These are phyloP conservation scores for Kwoniella mangroviensis DNA, from an alignment of 768 basidiomycete species.

Conservation along the genomic window DNA sequence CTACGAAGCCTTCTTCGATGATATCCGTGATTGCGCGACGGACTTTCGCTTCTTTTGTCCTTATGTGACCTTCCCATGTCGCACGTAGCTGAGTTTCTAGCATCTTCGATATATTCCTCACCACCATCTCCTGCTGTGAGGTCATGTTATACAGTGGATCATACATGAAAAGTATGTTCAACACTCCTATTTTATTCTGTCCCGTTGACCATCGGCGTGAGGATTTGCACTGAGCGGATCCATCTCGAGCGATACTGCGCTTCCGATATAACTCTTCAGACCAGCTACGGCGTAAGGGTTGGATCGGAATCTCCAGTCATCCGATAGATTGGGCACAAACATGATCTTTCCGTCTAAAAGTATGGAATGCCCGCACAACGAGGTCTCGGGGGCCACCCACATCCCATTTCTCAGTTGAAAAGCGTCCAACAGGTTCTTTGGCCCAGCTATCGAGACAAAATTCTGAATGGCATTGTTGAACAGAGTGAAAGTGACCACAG, in stretches of 20 bases:
- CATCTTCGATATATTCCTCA: slow-evolving; percentile 33
- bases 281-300: slow-evolving; percentile 30
- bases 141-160: slow-evolving; percentile 10
- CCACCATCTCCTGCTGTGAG: slow-evolving; percentile 26
- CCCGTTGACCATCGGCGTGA: neutral
- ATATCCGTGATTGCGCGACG: slow-evolving; percentile 37
- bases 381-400: slow-evolving; percentile 13
- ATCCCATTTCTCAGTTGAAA: slow-evolving; percentile 6
- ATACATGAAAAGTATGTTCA: slow-evolving; percentile 23
- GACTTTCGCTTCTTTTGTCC: slow-evolving; percentile 37
- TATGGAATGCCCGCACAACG: slow-evolving; percentile 30
- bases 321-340: slow-evolving; percentile 8
- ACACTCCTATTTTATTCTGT: slow-evolving; percentile 15
- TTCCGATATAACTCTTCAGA: slow-evolving; percentile 33
- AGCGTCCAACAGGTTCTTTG: neutral
- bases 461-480: slow-evolving; percentile 21
- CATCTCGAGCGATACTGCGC: slow-evolving; percentile 24
- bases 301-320: slow-evolving; percentile 25
- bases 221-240: slow-evolving; percentile 21
- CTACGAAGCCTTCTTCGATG: slow-evolving; percentile 37
- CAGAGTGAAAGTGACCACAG: slow-evolving; percentile 23
- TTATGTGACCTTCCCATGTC: slow-evolving; percentile 45
- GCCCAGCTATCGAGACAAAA: slow-evolving; percentile 15
- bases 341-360: slow-evolving; percentile 5
- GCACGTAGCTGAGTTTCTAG: slow-evolving; percentile 42